Base-by-base conservation (phyloP, 2,329 filamentous ascomycete species). In the Torrubiella hemipterigena region DNA sequence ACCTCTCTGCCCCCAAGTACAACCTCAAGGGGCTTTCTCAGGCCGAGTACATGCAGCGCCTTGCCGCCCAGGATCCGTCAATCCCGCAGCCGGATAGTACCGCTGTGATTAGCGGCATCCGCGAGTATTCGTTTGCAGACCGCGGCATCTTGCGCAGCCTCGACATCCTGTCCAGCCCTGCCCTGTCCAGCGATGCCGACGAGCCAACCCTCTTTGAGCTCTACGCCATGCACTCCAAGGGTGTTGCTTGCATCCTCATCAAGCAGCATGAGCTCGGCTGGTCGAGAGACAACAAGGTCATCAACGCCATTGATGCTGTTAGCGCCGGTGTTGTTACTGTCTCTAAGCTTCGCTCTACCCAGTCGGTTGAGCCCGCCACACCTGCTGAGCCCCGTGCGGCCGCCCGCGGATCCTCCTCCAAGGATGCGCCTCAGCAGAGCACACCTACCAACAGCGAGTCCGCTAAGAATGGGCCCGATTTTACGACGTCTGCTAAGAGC, bases 141-240 rank as follows among this genome's bases (percentile, higher is more conserved):
- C 85, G 85, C 51, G 89, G 91, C 11, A 69, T 84, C 43, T 71
- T 98, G 30, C 77, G 91, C 52, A 96, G 89, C 51, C 62, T 98
- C 34, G 86, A 94, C 47, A 84, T 98, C 48, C 69, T 96, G 17
- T 75, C 78, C 46, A 77, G 69, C 43, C 76, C 81, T 20, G 72
- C 78, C 33, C 70, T 74, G 38, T 59, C 67, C 6, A 66, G 74
- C 37, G 70, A 73, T 23, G 65, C 65, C 16, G 77, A 80, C 15
- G 81, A 91, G 40, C 73, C 74, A 12, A 76, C 79, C 0, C 61
- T 95, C 11, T 96, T 98, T 48, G 91, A 98, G 61, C 68, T 98
- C 8, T 98, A 98, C 52, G 81, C 85, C 19, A 93, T 95, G 80
- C 89, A 98, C 55, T 95, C 91, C 9, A 93, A 86, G 59, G 91